Conservation (phyloP, 2,329 filamentous ascomycete genomes). For the Tolypocladium inflatum region DNA sequence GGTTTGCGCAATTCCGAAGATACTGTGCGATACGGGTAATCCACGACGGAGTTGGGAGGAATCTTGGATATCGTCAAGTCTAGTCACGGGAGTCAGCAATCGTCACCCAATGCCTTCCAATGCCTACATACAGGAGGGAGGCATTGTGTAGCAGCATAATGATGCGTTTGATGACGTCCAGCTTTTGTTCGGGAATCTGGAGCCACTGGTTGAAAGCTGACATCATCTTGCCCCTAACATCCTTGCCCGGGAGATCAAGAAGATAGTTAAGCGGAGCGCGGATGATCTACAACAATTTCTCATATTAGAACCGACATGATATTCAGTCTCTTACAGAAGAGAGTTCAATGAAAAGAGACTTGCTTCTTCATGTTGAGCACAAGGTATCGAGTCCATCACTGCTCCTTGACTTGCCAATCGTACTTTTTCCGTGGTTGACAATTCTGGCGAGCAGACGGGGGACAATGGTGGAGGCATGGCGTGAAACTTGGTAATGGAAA, state of each 20-base stretch:
- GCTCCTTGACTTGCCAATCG: neutral
- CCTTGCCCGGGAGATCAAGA: neutral
- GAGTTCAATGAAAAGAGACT: neutral
- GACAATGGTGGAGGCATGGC: neutral
- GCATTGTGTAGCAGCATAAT: slow-evolving; percentile 24
- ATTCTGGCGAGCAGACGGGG: neutral
- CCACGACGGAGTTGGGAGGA: slow-evolving; percentile 35
- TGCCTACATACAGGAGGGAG: neutral
- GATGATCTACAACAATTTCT: neutral
- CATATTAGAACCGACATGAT: neutral
- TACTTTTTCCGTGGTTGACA: too few relatives aligned
- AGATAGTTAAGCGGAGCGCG: neutral
- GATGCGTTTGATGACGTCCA: slow-evolving; percentile 62
- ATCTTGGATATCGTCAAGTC: slow-evolving; percentile 37
- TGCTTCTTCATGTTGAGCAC: neutral
- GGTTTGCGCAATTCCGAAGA: slow-evolving; percentile 39
- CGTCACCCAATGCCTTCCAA: neutral
- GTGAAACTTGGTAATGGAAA: neutral
- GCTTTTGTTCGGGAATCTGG: slow-evolving; percentile 54
- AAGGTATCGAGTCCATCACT: neutral
- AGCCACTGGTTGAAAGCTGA: slow-evolving; percentile 65
- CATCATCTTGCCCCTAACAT: neutral
- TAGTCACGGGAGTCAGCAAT: neutral
- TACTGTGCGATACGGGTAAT: slow-evolving; percentile 35
- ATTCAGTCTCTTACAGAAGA: neutral